Percentiles rank a stretch among this genome's conserved stretches.
phyloP scores from a whole-genome alignment of 306 rosid species.

The Cucurbita maxima region DNA sequence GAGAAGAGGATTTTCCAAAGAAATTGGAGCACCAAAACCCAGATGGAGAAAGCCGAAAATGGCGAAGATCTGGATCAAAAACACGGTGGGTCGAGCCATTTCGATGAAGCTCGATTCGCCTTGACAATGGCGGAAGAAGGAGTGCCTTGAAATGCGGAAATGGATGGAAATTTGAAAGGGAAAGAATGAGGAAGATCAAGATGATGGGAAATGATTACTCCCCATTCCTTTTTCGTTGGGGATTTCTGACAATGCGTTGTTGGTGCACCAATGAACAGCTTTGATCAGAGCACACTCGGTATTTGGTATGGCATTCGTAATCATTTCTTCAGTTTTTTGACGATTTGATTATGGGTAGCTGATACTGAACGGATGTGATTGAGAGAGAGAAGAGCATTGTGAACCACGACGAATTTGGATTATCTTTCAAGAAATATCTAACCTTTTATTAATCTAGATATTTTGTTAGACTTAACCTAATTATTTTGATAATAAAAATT shows the following conservation, averaged over 20 bases:
- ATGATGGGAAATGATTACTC: background rate
- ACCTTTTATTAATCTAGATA: too few species aligned
- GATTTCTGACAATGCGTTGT: background rate
- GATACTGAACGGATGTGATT: background rate
- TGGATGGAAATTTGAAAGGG: background rate
- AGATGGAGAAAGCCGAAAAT: slow-evolving; percentile 13
- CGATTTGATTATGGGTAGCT: background rate
- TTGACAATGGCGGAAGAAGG: background rate
- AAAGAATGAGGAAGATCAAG: too few species aligned
- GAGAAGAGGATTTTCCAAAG: slow-evolving; percentile 15
- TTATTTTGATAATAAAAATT: too few species aligned
- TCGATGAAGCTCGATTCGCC: background rate
- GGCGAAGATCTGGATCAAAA: slow-evolving; percentile 12
- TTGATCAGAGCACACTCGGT: background rate
- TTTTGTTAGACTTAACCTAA: too few species aligned
- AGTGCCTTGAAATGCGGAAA: background rate
- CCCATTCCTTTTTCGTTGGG: background rate
- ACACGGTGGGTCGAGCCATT: slow-evolving; percentile 2
- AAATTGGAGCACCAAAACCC: slow-evolving; percentile 6
- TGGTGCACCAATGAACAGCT: background rate
- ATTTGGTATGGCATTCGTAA: background rate
- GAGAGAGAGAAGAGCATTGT: background rate
- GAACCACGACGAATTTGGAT: background rate
- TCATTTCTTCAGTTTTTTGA: background rate
- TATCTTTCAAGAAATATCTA: background rate